These are phyloP conservation scores for Aspergillus japonicus DNA, from an alignment of 2,329 filamentous ascomycete species.

Conservation along the genomic window DNA sequence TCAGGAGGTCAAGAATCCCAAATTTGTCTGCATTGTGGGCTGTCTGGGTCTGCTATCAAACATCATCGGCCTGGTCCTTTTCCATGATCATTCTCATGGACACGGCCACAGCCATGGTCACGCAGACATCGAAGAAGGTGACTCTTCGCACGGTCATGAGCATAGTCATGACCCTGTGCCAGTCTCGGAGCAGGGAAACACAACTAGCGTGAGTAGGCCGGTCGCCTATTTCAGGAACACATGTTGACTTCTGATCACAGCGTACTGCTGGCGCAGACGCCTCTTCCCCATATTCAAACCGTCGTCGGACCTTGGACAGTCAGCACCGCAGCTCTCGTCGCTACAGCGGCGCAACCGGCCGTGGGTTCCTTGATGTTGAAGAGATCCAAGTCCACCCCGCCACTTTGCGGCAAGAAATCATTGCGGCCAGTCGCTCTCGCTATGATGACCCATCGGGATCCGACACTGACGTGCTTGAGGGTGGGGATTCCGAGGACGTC, in stretches of 20 bases:
- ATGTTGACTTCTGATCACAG: slow-evolving; percentile 14
- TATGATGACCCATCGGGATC: slow-evolving; percentile 58
- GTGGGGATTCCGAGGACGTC: slow-evolving; percentile 51
- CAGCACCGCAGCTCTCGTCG: slow-evolving; percentile 32
- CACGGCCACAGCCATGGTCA: slow-evolving; percentile 64
- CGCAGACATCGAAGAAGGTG: slow-evolving; percentile 40
- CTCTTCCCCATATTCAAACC: slow-evolving; percentile 31
- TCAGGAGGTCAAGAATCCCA: slow-evolving; percentile 79
- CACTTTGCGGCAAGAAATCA: slow-evolving; percentile 88
- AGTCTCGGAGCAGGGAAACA: slow-evolving; percentile 43
- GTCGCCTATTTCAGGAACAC: background rate
- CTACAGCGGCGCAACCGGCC: slow-evolving; percentile 56
- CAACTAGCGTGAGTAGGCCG: background rate
- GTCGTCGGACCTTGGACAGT: slow-evolving; percentile 27
- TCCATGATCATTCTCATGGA: slow-evolving; percentile 88
- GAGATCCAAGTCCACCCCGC: slow-evolving; percentile 82
- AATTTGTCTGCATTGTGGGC: slow-evolving; percentile 86
- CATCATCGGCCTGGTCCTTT: slow-evolving; percentile 80
- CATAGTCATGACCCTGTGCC: slow-evolving; percentile 36
- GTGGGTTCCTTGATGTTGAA: slow-evolving; percentile 59
- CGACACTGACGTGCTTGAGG: slow-evolving; percentile 54
- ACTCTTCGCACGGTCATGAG: slow-evolving; percentile 43
- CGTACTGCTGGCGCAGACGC: slow-evolving; percentile 29
- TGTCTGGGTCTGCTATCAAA: slow-evolving; percentile 84
- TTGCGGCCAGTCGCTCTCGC: slow-evolving; percentile 71